Evolutionary conservation across 2,329 filamentous ascomycete genomes (phyloP).

Genomic region (Cercospora nicotianae): DNA sequence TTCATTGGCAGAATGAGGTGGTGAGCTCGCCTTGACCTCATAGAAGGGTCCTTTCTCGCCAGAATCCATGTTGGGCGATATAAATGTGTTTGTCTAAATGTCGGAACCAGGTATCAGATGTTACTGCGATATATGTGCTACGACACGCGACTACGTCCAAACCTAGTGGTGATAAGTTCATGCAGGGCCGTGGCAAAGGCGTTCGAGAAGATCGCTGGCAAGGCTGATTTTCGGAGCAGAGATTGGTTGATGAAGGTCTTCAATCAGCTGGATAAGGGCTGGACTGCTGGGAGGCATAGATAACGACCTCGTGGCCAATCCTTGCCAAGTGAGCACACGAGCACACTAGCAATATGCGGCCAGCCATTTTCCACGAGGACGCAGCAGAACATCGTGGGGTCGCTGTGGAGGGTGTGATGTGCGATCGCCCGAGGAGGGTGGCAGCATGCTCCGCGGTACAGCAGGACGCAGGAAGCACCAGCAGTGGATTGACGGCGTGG

Average conservation of each 20-base stretch:
- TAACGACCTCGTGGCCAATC: slow-evolving; percentile 1
- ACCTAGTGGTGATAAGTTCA: background rate
- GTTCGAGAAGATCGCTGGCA: background rate
- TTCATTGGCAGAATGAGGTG: slow-evolving; percentile 30
- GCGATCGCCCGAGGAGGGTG: background rate
- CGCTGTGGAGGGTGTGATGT: background rate
- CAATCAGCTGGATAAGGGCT: background rate
- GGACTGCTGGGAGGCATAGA: background rate
- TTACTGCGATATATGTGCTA: background rate
- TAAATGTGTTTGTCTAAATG: no score
- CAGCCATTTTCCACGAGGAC: background rate
- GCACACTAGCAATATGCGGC: background rate
- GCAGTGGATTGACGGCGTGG: background rate
- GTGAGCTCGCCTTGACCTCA: slow-evolving; percentile 29
- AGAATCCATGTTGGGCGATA: slow-evolving; percentile 21
- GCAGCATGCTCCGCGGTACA: background rate
- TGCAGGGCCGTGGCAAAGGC: background rate
- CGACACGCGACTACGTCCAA: background rate
- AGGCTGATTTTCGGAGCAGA: background rate
- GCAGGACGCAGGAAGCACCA: background rate
- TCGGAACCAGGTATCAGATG: background rate
- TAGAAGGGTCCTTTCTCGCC: slow-evolving; percentile 18
- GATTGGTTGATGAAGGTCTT: background rate
- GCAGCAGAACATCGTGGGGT: background rate
- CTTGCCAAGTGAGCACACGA: background rate